Conservation (phyloP, 257 asterid species). For the Fraxinus anomala region DNA sequence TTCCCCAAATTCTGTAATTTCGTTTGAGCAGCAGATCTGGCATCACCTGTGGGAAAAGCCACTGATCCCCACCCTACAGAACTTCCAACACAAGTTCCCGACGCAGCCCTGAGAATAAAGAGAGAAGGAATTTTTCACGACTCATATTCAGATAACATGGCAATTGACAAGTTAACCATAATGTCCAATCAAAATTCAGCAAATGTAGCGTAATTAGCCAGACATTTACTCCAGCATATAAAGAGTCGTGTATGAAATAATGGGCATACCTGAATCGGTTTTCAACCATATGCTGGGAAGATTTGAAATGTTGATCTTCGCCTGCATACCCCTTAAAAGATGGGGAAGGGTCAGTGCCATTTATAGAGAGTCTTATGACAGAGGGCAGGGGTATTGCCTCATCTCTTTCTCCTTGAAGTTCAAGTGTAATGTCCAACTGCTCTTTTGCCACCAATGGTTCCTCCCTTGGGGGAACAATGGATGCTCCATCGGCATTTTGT, state of each 20-base stretch:
- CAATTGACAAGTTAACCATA: neutral
- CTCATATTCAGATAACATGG: neutral
- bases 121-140: constrained; percentile 10
- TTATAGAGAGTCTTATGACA: constrained; percentile 49
- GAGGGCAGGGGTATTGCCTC: constrained; percentile 54
- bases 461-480: constrained; percentile 40
- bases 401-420: constrained; percentile 43
- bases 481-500: constrained; percentile 31
- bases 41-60: constrained; percentile 45
- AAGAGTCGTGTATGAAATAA: neutral
- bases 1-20: constrained; percentile 56
- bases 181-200: neutral
- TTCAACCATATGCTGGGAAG: constrained; percentile 48
- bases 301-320: constrained; percentile 45
- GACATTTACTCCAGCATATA: neutral
- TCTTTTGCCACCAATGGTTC: constrained; percentile 47
- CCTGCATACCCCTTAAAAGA: constrained; percentile 33
- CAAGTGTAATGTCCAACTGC: constrained; percentile 64
- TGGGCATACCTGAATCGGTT: constrained; percentile 62
- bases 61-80: constrained; percentile 46
- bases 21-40: constrained; percentile 34
- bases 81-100: constrained; percentile 38
- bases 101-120: constrained; percentile 45
- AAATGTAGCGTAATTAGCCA: neutral
- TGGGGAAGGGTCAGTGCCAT: constrained; percentile 47